These are phyloP conservation scores for Yamadazyma siamensis DNA, from an alignment of 1,139 yeast genomes.

Conservation along the genomic window DNA sequence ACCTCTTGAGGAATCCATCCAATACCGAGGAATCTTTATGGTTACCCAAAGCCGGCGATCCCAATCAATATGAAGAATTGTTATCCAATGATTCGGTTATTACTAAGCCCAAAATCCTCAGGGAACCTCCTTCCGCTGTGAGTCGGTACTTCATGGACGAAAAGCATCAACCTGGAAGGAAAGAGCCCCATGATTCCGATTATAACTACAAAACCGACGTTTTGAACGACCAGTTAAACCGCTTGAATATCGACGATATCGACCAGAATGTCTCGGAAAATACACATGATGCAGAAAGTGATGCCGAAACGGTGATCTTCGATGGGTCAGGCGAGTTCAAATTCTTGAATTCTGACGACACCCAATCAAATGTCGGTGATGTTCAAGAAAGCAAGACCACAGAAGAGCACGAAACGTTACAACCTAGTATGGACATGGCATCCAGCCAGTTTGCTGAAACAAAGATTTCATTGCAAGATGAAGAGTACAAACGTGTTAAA, in stretches of 20 bases:
- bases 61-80: constrained; percentile 18
- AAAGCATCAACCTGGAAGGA: too few relatives aligned
- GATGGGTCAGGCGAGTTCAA: constrained; percentile 17
- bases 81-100: constrained; percentile 13
- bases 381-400: too few relatives aligned
- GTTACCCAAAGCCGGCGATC: constrained; percentile 13
- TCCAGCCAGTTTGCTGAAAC: not conserved
- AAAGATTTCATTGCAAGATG: not conserved
- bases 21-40: constrained; percentile 14
- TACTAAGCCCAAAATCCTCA: too few relatives aligned
- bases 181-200: too few relatives aligned
- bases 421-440: constrained; percentile 6
- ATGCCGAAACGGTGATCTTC: constrained; percentile 22
- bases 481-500: constrained; percentile 2
- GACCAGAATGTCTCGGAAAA: too few relatives aligned
- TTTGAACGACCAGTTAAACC: too few relatives aligned
- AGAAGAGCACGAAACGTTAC: too few relatives aligned
- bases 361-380: too few relatives aligned
- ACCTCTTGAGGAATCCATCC: constrained; percentile 36
- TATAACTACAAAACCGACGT: constrained; percentile 2
- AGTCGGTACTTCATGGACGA: too few relatives aligned
- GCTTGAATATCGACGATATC: too few relatives aligned
- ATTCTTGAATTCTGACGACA: constrained; percentile 6
- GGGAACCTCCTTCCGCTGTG: too few relatives aligned
- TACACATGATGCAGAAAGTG: constrained; percentile 22